Evolutionary conservation across 306 rosid species (phyloP).

Genomic region (Luffa acutangula): DNA sequence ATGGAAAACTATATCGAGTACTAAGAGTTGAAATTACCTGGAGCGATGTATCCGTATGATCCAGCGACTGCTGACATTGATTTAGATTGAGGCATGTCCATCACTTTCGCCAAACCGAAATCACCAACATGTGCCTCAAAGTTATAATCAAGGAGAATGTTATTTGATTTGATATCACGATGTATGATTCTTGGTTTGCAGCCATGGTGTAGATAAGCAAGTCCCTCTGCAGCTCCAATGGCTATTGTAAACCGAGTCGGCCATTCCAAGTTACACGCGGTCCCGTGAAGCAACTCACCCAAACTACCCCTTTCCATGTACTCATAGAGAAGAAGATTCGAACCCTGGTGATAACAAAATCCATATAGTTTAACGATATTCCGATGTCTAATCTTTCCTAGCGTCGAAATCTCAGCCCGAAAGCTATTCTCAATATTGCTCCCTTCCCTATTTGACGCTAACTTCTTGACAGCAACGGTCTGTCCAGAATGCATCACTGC

Average conservation of each 20-base stretch:
- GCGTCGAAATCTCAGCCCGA: conserved; percentile 75
- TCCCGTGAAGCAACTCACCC: conserved; percentile 78
- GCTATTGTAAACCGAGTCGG: conserved; percentile 52
- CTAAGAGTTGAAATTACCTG: conserved; percentile 4
- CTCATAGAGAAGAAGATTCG: conserved; percentile 72
- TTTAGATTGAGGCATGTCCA: conserved; percentile 18
- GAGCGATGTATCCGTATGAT: conserved; percentile 17
- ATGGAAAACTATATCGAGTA: neutral
- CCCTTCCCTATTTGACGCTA: conserved; percentile 67
- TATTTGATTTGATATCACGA: conserved; percentile 81
- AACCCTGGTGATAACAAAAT: conserved; percentile 69
- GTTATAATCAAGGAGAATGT: conserved; percentile 58
- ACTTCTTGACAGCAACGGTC: conserved; percentile 72
- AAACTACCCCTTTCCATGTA: conserved; percentile 86
- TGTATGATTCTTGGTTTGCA: conserved; percentile 83
- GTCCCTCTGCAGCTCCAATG: conserved; percentile 84
- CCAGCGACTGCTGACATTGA: conserved; percentile 18
- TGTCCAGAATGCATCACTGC: conserved; percentile 56
- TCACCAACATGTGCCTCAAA: conserved; percentile 81
- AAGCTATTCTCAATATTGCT: conserved; percentile 56
- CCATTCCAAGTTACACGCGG: conserved; percentile 51
- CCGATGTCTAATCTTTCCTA: conserved; percentile 81
- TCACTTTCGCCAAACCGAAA: conserved; percentile 43
- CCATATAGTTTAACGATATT: conserved; percentile 84
- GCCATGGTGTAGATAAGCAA: conserved; percentile 70